Percentiles rank a stretch among this genome's conserved stretches.
Evolutionary conservation across 2,329 filamentous ascomycete species (phyloP).

Genomic region (Arthrobotrys musiformis): DNA sequence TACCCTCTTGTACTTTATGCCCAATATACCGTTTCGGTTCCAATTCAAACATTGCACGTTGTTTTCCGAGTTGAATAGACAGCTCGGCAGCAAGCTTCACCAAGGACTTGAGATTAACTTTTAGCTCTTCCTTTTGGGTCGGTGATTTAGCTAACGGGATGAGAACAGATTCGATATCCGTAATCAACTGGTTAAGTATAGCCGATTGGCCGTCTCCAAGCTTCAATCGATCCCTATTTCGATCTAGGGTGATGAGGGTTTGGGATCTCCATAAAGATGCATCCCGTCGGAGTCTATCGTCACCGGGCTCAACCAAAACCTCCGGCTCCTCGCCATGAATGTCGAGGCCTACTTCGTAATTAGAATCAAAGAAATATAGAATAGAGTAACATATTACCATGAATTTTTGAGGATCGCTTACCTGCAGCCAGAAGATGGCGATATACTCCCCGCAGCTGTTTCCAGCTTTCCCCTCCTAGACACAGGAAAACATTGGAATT

Average conservation of each 20-base stretch:
- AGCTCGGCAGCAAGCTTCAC: conserved; percentile 36
- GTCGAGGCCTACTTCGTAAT: conserved; percentile 13
- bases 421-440: conserved; percentile 39
- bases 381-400: neutral
- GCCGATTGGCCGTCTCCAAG: conserved; percentile 15
- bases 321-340: conserved; percentile 26
- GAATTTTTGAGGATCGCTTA: conserved; percentile 4
- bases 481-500: conserved; percentile 48
- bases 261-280: conserved; percentile 54
- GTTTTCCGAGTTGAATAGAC: conserved; percentile 38
- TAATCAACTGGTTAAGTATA: conserved; percentile 12
- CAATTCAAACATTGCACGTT: conserved; percentile 53
- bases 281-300: conserved; percentile 37
- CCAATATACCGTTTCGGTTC: conserved; percentile 46
- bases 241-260: conserved; percentile 32
- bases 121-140: conserved; percentile 17
- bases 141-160: conserved; percentile 21
- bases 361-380: neutral
- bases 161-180: conserved; percentile 40
- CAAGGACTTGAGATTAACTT: conserved; percentile 18
- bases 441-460: conserved; percentile 38
- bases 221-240: conserved; percentile 33
- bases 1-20: conserved; percentile 9
- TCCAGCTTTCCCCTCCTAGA: conserved; percentile 44
- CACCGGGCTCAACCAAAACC: conserved; percentile 29